A percentile compares a stretch with the other conserved stretches of the same genome.
Evolutionary conservation across 305 asterid genomes (phyloP).

Genomic region (Solanum hybrid): DNA sequence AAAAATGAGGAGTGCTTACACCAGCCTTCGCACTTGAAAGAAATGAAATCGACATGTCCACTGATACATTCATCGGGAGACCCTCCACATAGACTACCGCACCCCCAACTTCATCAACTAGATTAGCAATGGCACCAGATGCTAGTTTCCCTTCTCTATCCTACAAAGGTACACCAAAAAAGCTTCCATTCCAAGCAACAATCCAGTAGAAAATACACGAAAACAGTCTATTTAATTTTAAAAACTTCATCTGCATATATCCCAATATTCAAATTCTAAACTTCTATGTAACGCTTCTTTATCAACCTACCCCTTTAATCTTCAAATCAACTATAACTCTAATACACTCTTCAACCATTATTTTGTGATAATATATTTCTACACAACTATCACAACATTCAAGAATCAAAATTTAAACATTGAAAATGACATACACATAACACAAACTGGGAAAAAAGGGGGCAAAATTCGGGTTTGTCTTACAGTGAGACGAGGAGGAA

Average conservation of each 20-base stretch:
- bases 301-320: neutral
- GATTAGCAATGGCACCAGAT: constrained; percentile 45
- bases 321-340: neutral
- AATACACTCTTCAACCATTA: constrained; percentile 1
- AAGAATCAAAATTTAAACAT: neutral
- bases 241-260: neutral
- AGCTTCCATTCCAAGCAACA: neutral
- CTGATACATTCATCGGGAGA: constrained; percentile 45
- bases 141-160: constrained; percentile 47
- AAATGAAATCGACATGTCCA: constrained; percentile 56
- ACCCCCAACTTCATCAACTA: constrained; percentile 59
- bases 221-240: neutral
- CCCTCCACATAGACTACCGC: constrained; percentile 40
- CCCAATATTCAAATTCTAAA: neutral
- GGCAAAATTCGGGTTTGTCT: neutral
- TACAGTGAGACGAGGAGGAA: constrained; percentile 66
- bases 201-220: neutral
- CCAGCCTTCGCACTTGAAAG: constrained; percentile 51
- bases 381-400: neutral
- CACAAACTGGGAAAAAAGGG: neutral
- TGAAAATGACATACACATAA: neutral
- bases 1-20: constrained; percentile 22
- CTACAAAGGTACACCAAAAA: constrained; percentile 16
- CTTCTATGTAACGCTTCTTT: neutral
- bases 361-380: neutral